These are phyloP conservation scores for Tripterygium wilfordii DNA, from an alignment of 177 flowering plant species.

Conservation along the genomic window DNA sequence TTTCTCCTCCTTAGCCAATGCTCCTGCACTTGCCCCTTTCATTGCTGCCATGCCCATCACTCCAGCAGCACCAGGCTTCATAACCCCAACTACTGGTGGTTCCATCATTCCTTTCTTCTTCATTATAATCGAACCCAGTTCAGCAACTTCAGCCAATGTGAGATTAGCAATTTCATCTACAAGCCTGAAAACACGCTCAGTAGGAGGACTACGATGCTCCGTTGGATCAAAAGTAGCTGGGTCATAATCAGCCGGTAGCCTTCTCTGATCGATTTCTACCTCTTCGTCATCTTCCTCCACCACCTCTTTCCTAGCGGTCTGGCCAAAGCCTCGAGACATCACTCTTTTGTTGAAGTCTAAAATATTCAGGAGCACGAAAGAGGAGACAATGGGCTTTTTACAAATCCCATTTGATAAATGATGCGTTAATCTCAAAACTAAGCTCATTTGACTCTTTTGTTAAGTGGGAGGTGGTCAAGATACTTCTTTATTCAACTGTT, in stretches of 20 bases:
- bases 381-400: slow-evolving; percentile 1
- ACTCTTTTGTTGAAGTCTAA: too few species aligned
- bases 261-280: slow-evolving; percentile 57
- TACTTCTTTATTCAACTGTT: too few species aligned
- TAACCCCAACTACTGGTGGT: slow-evolving; percentile 33
- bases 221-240: slow-evolving; percentile 64
- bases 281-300: slow-evolving; percentile 53
- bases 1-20: slow-evolving; percentile 55
- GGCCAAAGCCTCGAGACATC: slow-evolving; percentile 16
- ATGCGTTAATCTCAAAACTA: slow-evolving; percentile 27
- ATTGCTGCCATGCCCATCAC: slow-evolving; percentile 31
- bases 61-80: slow-evolving; percentile 52
- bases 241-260: slow-evolving; percentile 72
- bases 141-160: slow-evolving; percentile 40
- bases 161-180: slow-evolving; percentile 60
- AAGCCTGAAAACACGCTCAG: slow-evolving; percentile 56
- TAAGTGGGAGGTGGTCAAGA: too few species aligned
- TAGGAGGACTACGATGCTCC: slow-evolving; percentile 65
- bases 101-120: slow-evolving; percentile 50
- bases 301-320: slow-evolving; percentile 36
- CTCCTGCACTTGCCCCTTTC: slow-evolving; percentile 23
- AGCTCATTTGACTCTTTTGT: slow-evolving; percentile 47
- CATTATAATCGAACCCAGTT: slow-evolving; percentile 44
- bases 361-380: too few species aligned
- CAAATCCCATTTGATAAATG: slow-evolving; percentile 21